A percentile compares a stretch with the other conserved stretches of the same genome.
These are phyloP conservation scores for Gastrolobium bilobum DNA, from an alignment of 306 rosid species.

Conservation along the genomic window DNA sequence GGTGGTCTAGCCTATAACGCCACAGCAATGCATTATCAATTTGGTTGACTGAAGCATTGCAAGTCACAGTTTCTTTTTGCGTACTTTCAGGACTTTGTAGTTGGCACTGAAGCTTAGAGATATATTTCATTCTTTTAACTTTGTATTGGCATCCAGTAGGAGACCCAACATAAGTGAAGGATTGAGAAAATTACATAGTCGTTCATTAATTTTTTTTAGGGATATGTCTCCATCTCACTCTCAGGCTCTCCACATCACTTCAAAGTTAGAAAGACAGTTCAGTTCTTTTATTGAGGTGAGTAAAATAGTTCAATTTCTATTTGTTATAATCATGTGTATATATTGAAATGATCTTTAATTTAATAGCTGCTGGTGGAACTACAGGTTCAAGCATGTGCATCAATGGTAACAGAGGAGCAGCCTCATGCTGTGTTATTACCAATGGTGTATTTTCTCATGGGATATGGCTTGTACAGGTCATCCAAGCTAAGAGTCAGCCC, in stretches of 20 bases:
- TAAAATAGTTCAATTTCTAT: conserved; percentile 13
- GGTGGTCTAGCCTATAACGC: no score
- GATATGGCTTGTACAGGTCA: conserved; percentile 85
- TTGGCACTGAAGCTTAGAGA: background rate
- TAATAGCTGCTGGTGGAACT: conserved; percentile 36
- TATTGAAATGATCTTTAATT: conserved; percentile 31
- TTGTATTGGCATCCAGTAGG: conserved; percentile 58
- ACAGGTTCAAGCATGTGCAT: conserved; percentile 97
- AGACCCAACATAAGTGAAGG: conserved; percentile 82
- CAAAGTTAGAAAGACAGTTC: conserved; percentile 83
- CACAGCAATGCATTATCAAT: no score
- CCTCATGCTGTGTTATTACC: conserved; percentile 98
- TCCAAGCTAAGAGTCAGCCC: conserved; percentile 86
- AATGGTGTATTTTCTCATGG: conserved; percentile 91
- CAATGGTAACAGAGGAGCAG: conserved; percentile 98
- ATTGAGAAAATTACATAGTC: conserved; percentile 81
- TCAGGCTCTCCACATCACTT: conserved; percentile 85
- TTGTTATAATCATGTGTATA: background rate
- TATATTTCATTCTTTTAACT: conserved; percentile 26
- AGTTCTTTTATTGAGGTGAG: conserved; percentile 94
- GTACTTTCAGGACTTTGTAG: no score
- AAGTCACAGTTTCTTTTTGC: no score
- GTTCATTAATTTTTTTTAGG: conserved; percentile 91
- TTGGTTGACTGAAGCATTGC: no score
- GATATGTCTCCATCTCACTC: conserved; percentile 86